Base-by-base conservation (phyloP, 768 basidiomycete genomes). In the Termitomyces sp. region DNA sequence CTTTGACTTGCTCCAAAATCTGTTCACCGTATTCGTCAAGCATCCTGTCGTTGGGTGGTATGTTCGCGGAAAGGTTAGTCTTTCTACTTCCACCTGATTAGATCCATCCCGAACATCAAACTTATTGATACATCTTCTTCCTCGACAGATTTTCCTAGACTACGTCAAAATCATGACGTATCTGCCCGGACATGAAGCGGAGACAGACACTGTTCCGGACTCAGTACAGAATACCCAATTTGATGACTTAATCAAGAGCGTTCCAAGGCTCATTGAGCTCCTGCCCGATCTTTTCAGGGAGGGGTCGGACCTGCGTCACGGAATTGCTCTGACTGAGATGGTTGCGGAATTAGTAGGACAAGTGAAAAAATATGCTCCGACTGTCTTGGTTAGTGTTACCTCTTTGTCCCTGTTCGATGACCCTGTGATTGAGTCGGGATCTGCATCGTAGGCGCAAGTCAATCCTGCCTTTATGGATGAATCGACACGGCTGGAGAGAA, bases 1-100 rank as follows among this genome's bases (percentile, higher is more conserved):
- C 66, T 65, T 76, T 8, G 82, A 79, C 2, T 76, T 96, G 13
- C 72, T 97, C 24, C 76, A 77, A 36, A 78, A 79, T n/a, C 69
- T 98, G 24, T 91, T 98, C 63, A 76, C 74, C 50, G 79, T 79
- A 9, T 86, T 98, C 62, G 76, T 75, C 24, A 81, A 79, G 12
- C 77, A 78, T 39, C 69, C 76, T 2, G 80, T 95, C 10, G 83
- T 84, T 43, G 85, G 85, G 9, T 97, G 95, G 95, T 80, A 87
- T 65, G 79, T 84, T 36, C 86, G 89, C 36, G 95, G 95, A 52
- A 89, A 95, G 82, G 93, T 90, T 62, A 53, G 65, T 63, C 7
- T 20, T 20, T n/a, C 27, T 63, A 48, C 30, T n/a, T 61, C 57
- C 4, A 10, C 18, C 3, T 14, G 4, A 32, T 33, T 16, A 0